Percentiles rank a stretch among this genome's conserved stretches.
These are phyloP conservation scores for Neoarthrinium moseri DNA, from an alignment of 2,329 filamentous ascomycete species.

Conservation along the genomic window DNA sequence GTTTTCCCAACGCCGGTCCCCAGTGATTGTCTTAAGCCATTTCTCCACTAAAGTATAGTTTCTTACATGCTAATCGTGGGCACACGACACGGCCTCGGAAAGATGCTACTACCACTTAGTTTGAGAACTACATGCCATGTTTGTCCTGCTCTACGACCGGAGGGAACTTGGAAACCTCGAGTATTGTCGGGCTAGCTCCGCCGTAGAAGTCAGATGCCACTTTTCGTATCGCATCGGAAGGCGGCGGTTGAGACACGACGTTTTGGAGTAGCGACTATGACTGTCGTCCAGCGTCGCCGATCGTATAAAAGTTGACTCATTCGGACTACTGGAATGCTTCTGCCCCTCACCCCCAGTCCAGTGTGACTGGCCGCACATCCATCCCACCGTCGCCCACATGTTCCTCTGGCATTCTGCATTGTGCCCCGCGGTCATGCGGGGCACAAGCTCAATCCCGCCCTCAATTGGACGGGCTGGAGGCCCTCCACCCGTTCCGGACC, in stretches of 20 bases:
- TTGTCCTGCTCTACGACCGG: too few relatives aligned
- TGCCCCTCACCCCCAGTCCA: not conserved
- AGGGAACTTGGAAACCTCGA: not conserved
- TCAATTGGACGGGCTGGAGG: conserved; percentile 1
- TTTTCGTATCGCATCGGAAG: too few relatives aligned
- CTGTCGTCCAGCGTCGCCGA: not conserved
- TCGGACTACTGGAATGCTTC: not conserved
- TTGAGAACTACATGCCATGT: too few relatives aligned
- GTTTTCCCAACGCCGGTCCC: not conserved
- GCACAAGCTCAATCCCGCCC: too few relatives aligned
- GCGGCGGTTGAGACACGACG: not conserved
- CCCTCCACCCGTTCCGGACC: too few relatives aligned
- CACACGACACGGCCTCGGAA: too few relatives aligned
- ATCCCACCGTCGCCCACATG: not conserved
- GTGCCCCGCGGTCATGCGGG: not conserved
- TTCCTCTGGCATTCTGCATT: not conserved
- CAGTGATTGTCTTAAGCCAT: not conserved
- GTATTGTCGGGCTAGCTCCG: not conserved
- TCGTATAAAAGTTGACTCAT: conserved; percentile 1
- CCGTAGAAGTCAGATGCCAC: too few relatives aligned
- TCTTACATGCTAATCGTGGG: not conserved
- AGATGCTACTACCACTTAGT: too few relatives aligned
- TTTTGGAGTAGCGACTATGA: not conserved
- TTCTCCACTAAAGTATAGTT: not conserved
- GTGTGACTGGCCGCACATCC: not conserved